Conservation (phyloP, 1,284 basidiomycete species). For the Neotropicomus parvogracilis region DNA sequence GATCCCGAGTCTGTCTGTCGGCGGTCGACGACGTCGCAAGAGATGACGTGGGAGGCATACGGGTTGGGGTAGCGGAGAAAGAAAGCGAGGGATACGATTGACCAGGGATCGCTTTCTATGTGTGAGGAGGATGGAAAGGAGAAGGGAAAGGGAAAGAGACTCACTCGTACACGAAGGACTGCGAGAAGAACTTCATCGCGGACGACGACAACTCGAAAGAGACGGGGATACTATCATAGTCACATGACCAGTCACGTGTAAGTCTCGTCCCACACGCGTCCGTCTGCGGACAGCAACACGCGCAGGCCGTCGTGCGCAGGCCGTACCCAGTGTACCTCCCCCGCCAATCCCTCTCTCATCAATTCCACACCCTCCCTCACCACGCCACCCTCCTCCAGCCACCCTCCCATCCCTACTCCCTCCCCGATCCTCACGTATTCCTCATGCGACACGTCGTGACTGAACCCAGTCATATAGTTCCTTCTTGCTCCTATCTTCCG, state of each 20-base stretch:
- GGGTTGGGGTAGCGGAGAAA: conserved; percentile 97
- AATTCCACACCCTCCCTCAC: conserved; percentile 44
- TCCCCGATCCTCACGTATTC: conserved; percentile 61
- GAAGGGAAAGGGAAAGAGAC: background rate
- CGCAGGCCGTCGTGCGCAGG: conserved; percentile 70
- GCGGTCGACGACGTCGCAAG: conserved; percentile 92
- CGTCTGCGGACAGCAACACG: conserved; percentile 36
- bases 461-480: conserved; percentile 72
- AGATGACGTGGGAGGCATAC: conserved; percentile 89
- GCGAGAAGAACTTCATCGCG: conserved; percentile 75
- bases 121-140: background rate
- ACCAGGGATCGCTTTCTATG: conserved; percentile 74
- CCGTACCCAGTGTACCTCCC: conserved; percentile 53
- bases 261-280: conserved; percentile 46
- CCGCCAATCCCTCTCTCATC: conserved; percentile 44
- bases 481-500: conserved; percentile 51
- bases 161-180: conserved; percentile 78
- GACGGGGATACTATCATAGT: conserved; percentile 1
- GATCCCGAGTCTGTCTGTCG: conserved; percentile 67
- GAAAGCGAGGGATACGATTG: conserved; percentile 89
- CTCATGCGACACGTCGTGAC: conserved; percentile 65
- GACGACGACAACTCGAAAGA: conserved; percentile 30
- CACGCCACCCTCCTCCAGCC: conserved; percentile 33
- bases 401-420: conserved; percentile 39
- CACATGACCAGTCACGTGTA: conserved; percentile 33